These are phyloP conservation scores for Phoma sp. DNA, from an alignment of 2,329 filamentous ascomycete species.

Conservation along the genomic window DNA sequence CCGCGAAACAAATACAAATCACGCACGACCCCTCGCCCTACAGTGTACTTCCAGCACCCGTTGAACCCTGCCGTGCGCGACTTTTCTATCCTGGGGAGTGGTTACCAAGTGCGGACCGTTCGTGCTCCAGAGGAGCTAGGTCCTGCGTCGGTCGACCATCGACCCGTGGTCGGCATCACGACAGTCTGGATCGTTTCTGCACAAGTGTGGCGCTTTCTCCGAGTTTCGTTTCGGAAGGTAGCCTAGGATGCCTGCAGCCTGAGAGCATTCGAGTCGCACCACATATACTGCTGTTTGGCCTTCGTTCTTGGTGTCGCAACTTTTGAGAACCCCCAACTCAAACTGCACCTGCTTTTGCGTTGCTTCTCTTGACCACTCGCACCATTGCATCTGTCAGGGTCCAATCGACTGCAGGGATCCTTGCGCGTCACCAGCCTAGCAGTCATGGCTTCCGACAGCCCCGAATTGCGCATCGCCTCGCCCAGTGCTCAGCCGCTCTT, in stretches of 20 bases:
- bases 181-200: conserved; percentile 21
- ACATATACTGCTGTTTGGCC: conserved; percentile 12
- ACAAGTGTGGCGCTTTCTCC: conserved; percentile 14
- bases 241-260: conserved; percentile 7
- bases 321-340: background rate
- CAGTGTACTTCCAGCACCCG: conserved; percentile 1
- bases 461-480: conserved; percentile 17
- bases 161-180: conserved; percentile 1
- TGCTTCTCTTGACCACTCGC: conserved; percentile 1
- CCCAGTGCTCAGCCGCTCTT: conserved; percentile 29
- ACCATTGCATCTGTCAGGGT: conserved; percentile 8
- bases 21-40: conserved; percentile 2
- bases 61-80: conserved; percentile 10
- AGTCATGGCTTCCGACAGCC: conserved; percentile 27
- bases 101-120: conserved; percentile 10
- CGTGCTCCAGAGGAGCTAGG: conserved; percentile 7
- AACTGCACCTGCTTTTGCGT: background rate
- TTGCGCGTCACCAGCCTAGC: background rate
- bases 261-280: background rate
- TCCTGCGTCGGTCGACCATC: conserved; percentile 7
- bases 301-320: background rate
- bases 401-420: conserved; percentile 19
- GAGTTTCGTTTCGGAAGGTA: conserved; percentile 26
- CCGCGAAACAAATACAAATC: conserved; percentile 1
- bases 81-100: conserved; percentile 9